Base-by-base conservation (phyloP, 2,329 filamentous ascomycete species). In the Colletotrichum acutatum region DNA sequence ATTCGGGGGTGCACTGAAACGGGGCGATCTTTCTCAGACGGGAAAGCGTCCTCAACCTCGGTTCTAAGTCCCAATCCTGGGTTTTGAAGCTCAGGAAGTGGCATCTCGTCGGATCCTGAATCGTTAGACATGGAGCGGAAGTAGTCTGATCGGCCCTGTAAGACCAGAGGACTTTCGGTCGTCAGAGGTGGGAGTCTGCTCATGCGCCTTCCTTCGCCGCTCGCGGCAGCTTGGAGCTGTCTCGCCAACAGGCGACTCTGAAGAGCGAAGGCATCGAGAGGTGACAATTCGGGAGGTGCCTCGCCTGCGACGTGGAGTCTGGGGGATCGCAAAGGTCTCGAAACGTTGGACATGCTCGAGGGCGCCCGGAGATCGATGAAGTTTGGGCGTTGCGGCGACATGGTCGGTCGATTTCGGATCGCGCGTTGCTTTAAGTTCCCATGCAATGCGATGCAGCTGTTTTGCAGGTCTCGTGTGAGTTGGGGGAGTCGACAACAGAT, bases 221-320 rank as follows among this genome's bases (percentile, higher is more conserved):
- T 89, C 74, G 89, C 87, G 75, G 90, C 92, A 77, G 97, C 92
- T 81, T 98, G 93, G 74, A 99, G 90, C 83, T 97, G 93, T 83
- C 91, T 94, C 52, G 95, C 95, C 64, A 99, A 89, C 77, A 97
- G 85, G 71, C 96, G 92, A 78, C 95, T 97, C 80, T 98, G 96
- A 74, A 96, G 89, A 26, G 96, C 96, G 80, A 99, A 97, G 60
- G 96, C 96, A 87, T 99, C 97, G 76, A 99, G 89, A 12, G 97
- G 97, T 8, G 97, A 98, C 69, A 98, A 88, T 65, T 97, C 94
- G 5, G 97, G 97, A 24, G 97, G 96, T 1, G 93, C 89, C 77
- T 96, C 94, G 74, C 94, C 94, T 70, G 93, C 93, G 70, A 94
- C 88, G 82, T 95, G 93, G 72, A 95, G 85, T 74, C 93, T 91